These are phyloP conservation scores for Hygrophoropsis aurantiaca DNA, from an alignment of 768 basidiomycete genomes.

Conservation along the genomic window DNA sequence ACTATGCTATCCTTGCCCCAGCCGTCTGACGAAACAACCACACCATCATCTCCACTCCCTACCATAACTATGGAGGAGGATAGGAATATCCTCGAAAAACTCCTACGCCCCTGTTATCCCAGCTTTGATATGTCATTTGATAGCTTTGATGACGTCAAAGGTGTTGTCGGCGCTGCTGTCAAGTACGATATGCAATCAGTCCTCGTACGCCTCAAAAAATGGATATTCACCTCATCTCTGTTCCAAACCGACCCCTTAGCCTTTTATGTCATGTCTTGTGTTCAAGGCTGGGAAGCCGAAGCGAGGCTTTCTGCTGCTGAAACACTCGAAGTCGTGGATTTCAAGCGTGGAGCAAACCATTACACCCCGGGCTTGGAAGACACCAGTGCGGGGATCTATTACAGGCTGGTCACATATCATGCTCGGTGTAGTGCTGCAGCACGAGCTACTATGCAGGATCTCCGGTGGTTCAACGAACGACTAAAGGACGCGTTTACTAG, in stretches of 20 bases:
- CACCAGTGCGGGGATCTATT: conserved; percentile 40
- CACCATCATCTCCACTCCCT: neutral
- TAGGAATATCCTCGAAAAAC: conserved; percentile 9
- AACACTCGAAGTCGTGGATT: conserved; percentile 18
- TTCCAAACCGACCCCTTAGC: conserved; percentile 16
- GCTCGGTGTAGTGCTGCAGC: conserved; percentile 31
- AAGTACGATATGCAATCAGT: conserved; percentile 30
- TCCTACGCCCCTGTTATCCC: conserved; percentile 26
- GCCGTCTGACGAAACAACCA: conserved; percentile 14
- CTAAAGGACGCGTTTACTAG: too few species aligned
- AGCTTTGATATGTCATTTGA: conserved; percentile 15
- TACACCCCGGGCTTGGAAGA: conserved; percentile 37
- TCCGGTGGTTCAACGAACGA: too few species aligned
- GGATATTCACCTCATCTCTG: conserved; percentile 10
- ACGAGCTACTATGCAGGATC: too few species aligned
- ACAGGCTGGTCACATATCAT: conserved; percentile 43
- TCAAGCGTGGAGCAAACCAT: conserved; percentile 1
- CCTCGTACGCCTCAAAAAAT: conserved; percentile 11
- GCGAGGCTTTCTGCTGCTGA: conserved; percentile 16
- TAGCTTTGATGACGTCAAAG: conserved; percentile 18
- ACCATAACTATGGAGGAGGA: conserved; percentile 14
- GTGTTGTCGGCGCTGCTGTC: conserved; percentile 17
- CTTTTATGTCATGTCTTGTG: conserved; percentile 27
- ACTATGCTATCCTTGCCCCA: conserved; percentile 45
- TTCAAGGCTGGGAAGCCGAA: conserved; percentile 15